These are phyloP conservation scores for Pythium dissimile DNA, from an alignment of 352 stramenopile species.

Conservation along the genomic window DNA sequence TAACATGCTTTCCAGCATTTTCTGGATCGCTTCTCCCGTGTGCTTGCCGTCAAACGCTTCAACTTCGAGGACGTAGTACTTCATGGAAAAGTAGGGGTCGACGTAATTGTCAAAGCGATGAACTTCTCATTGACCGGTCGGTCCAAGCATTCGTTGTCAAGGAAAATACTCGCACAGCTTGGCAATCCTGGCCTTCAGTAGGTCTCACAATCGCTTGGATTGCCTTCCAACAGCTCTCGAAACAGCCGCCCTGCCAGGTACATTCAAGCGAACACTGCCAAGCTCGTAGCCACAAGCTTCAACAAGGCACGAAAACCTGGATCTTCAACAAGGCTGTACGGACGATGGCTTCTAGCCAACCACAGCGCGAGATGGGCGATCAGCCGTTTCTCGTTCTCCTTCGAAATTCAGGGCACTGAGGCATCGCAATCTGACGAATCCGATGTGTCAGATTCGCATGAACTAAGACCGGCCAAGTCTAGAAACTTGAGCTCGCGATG, in stretches of 20 bases:
- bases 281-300: background rate
- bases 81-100: background rate
- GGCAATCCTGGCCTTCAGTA: background rate
- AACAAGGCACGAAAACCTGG: background rate
- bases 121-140: slow-evolving; percentile 6
- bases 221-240: background rate
- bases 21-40: slow-evolving; percentile 1
- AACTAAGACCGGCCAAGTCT: too few species aligned
- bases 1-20: background rate
- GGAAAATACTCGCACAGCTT: background rate
- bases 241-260: background rate
- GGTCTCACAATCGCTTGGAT: background rate
- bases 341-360: background rate
- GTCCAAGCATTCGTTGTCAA: slow-evolving; percentile 19
- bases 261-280: background rate
- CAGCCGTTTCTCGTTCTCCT: background rate
- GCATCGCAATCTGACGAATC: too few species aligned
- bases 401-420: background rate
- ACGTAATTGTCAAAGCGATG: slow-evolving; percentile 12
- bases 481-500: background rate
- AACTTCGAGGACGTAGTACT: slow-evolving; percentile 7
- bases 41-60: slow-evolving; percentile 7
- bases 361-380: background rate
- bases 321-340: slow-evolving; percentile 1
- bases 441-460: too few species aligned